These are phyloP conservation scores for Bacterosira constricta DNA, from an alignment of 108 stramenopile species.

Conservation along the genomic window DNA sequence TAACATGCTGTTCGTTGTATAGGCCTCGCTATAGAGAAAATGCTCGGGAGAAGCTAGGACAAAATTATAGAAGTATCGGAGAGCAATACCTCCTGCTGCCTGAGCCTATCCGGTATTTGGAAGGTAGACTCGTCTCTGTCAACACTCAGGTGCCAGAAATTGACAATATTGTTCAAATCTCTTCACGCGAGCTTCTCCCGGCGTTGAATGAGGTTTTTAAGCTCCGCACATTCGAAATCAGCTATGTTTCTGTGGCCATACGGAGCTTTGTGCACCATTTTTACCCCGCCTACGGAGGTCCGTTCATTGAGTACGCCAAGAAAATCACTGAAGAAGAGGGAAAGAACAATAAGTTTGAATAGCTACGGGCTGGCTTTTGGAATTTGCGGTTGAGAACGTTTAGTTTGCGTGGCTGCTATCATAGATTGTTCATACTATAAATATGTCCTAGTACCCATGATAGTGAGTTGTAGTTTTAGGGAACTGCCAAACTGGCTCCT, in stretches of 20 bases:
- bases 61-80: conserved; percentile 63
- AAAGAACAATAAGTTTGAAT: conserved; percentile 2
- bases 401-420: too few relatives aligned
- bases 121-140: conserved; percentile 74
- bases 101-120: conserved; percentile 72
- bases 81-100: conserved; percentile 74
- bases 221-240: conserved; percentile 78
- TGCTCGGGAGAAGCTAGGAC: conserved; percentile 46
- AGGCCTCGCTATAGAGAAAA: conserved; percentile 73
- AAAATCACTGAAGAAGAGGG: conserved; percentile 1
- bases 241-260: conserved; percentile 77
- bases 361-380: too few relatives aligned
- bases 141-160: conserved; percentile 72
- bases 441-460: too few relatives aligned
- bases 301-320: conserved; percentile 53
- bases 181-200: conserved; percentile 61
- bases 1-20: neutral
- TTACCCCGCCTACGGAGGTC: conserved; percentile 74
- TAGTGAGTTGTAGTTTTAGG: too few relatives aligned
- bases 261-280: conserved; percentile 90
- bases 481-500: too few relatives aligned
- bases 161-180: conserved; percentile 58
- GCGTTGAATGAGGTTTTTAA: conserved; percentile 68
- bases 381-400: too few relatives aligned
- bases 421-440: too few relatives aligned